These are phyloP conservation scores for Teratosphaeria destructans DNA, from an alignment of 2,329 filamentous ascomycete genomes.

Conservation along the genomic window DNA sequence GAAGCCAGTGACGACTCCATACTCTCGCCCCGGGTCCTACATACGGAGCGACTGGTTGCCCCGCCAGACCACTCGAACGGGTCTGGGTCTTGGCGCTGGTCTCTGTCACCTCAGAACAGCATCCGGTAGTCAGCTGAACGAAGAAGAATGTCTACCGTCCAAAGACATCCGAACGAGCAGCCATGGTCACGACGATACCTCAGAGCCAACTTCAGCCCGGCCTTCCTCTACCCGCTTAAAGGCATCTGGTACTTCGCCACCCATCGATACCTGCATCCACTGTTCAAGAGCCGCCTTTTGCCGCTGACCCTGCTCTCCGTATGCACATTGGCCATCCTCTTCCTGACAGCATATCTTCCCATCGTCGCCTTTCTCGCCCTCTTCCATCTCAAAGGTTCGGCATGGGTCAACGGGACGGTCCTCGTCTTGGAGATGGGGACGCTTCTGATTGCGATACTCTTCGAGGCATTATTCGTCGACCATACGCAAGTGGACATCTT, in stretches of 20 bases:
- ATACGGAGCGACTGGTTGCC: neutral
- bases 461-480: conserved; percentile 48
- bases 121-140: neutral
- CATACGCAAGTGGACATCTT: conserved; percentile 72
- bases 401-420: conserved; percentile 83
- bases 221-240: conserved; percentile 26
- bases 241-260: conserved; percentile 74
- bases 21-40: too few species aligned
- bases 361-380: conserved; percentile 82
- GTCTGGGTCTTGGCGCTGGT: neutral
- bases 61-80: neutral
- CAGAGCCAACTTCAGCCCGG: conserved; percentile 24
- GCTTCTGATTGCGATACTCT: conserved; percentile 49
- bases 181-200: conserved; percentile 12
- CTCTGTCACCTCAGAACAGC: neutral
- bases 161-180: neutral
- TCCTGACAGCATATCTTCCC: conserved; percentile 78
- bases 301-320: conserved; percentile 73
- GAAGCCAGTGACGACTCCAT: too few species aligned
- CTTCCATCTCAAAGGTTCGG: conserved; percentile 62
- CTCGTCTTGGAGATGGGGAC: conserved; percentile 63
- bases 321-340: conserved; percentile 75
- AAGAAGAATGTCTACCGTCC: neutral
- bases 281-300: conserved; percentile 66
- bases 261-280: conserved; percentile 71